Evolutionary conservation across 2,329 filamentous ascomycete species (phyloP), one percentile per base, ranked within the genome.

Genomic region (Pochonia chlamydosporia): DNA sequence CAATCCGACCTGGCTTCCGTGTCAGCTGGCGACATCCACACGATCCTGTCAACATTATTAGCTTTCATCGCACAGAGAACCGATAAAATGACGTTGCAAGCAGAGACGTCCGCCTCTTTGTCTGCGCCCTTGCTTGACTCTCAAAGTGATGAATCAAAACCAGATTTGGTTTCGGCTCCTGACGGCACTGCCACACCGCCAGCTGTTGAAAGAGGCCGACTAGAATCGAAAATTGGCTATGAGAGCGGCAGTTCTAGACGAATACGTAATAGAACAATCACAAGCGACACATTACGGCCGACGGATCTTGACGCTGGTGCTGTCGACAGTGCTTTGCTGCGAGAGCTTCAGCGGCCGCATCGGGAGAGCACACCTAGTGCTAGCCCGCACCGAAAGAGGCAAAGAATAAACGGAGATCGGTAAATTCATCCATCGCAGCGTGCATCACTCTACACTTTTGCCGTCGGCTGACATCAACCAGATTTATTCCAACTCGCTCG

Each of bases 401-500:
- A 81, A 54, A 69, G 79, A 47, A 77, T 82, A 53, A 78, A 81
- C 52, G 79, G 74, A 45, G 79, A 82, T 56, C 74, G 79, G 84
- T 87, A 53, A 36, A 62, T 62, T 33, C 28, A 24, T 18, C 26
- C 16, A 14, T 21, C 23, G 5, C 11, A 10, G 23, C 23, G 8
- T 13, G 16, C 37, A 26, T 21, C 30, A 31, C 44, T 11, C 23
- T 16, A 20, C 30, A 8, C 44, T 40, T 20, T 16, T 25, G 28
- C 37, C 46, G 36, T 48, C 14, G 14, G 9, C 59, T 67, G 46
- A 64, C 54, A 41, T 37, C 40, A 30, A 43, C 49, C 62, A 95
- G 93, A 59, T 99, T 99, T 64, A 97, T 99, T 56, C 93, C 93
- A 24, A 95, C 93, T 58, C 82, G 93, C 36, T 85, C 91, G 54